Conservation (phyloP, 768 basidiomycete genomes). For the Rhizopogon vinicolor region DNA sequence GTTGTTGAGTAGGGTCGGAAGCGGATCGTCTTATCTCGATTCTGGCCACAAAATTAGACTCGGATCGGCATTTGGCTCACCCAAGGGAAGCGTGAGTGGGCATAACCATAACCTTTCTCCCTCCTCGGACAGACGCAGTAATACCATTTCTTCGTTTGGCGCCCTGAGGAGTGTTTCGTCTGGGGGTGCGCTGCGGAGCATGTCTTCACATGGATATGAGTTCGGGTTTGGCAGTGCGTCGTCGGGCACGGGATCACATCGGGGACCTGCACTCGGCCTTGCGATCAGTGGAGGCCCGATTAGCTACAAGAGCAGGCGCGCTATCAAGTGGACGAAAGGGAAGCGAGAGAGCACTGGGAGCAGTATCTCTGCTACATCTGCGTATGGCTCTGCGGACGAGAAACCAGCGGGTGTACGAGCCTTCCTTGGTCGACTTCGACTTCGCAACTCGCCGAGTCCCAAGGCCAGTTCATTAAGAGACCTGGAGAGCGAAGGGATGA, state of each 20-base stretch:
- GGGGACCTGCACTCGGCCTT: background rate
- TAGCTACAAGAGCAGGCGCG: background rate
- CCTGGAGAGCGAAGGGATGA: slow-evolving; percentile 14
- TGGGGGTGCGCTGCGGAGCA: slow-evolving; percentile 23
- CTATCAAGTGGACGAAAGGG: slow-evolving; percentile 15
- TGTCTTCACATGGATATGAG: slow-evolving; percentile 12
- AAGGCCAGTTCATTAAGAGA: slow-evolving; percentile 16
- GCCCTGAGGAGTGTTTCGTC: slow-evolving; percentile 25
- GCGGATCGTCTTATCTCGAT: background rate
- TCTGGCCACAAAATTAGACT: slow-evolving; percentile 12
- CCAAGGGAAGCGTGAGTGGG: slow-evolving; percentile 14
- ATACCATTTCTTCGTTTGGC: slow-evolving; percentile 21
- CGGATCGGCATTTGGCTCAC: slow-evolving; percentile 28
- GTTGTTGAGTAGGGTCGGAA: slow-evolving; percentile 9
- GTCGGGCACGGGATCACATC: slow-evolving; percentile 9
- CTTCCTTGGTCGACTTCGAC: slow-evolving; percentile 21
- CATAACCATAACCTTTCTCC: slow-evolving; percentile 12
- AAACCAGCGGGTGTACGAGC: slow-evolving; percentile 23
- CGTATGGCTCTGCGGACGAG: slow-evolving; percentile 17
- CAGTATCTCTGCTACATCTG: slow-evolving; percentile 1
- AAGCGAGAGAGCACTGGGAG: slow-evolving; percentile 10
- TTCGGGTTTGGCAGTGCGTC: slow-evolving; percentile 19
- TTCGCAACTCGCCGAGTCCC: slow-evolving; percentile 24
- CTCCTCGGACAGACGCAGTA: slow-evolving; percentile 18
- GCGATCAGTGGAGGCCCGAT: background rate